phyloP scores from a whole-genome alignment of 805 yeast genomes.

The Zygotorulaspora sp. region DNA sequence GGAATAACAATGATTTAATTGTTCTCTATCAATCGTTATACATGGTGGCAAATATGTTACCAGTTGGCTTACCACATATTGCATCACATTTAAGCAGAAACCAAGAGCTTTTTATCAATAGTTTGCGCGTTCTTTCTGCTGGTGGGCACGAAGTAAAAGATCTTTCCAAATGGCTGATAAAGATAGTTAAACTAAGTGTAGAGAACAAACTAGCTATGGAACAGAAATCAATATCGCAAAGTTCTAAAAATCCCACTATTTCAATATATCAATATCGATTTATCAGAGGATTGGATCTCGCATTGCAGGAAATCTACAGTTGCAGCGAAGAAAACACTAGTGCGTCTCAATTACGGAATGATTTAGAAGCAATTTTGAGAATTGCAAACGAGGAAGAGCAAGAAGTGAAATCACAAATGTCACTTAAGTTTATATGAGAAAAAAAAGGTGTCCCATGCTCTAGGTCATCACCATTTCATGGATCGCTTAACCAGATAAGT shows the following conservation, averaged over 20 bases:
- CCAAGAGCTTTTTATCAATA: slow-evolving; percentile 23
- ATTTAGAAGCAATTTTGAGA: slow-evolving; percentile 16
- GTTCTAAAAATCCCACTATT: slow-evolving; percentile 1
- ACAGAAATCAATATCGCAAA: neutral
- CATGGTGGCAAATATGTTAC: slow-evolving; percentile 21
- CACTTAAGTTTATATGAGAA: slow-evolving; percentile 24
- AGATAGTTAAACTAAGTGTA: slow-evolving; percentile 27
- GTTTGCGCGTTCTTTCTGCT: slow-evolving; percentile 19
- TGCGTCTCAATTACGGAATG: slow-evolving; percentile 7
- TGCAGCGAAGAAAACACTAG: slow-evolving; percentile 10
- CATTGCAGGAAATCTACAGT: slow-evolving; percentile 22
- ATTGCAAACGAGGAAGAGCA: slow-evolving; percentile 23
- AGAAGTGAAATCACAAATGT: slow-evolving; percentile 27
- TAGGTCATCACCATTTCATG: slow-evolving; percentile 98
- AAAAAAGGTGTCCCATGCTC: slow-evolving; percentile 58
- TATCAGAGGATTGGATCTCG: slow-evolving; percentile 26
- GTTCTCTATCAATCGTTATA: slow-evolving; percentile 30
- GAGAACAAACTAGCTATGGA: slow-evolving; percentile 22
- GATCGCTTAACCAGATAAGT: slow-evolving; percentile 55
- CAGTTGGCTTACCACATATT: slow-evolving; percentile 7
- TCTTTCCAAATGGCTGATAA: slow-evolving; percentile 15
- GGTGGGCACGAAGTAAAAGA: slow-evolving; percentile 4
- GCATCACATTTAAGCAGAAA: slow-evolving; percentile 15
- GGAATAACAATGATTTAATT: slow-evolving; percentile 16
- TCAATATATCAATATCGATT: slow-evolving; percentile 27